These are phyloP conservation scores for Stenogyne calaminthoides DNA, from an alignment of 305 asterid species.

Conservation along the genomic window DNA sequence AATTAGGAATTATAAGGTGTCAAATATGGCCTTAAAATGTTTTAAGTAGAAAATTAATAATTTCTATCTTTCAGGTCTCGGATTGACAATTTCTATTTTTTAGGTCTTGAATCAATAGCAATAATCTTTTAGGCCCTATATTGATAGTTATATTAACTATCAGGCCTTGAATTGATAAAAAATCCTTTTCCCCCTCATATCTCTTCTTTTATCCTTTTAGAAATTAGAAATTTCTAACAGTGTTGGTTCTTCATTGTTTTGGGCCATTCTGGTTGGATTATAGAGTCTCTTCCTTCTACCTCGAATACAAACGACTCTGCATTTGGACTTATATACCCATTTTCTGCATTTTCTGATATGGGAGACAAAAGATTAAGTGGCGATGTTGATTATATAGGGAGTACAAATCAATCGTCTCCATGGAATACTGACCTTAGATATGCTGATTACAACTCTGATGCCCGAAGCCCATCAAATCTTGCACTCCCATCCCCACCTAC, in stretches of 20 bases:
- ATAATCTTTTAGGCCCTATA: no score
- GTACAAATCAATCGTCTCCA: slow-evolving; percentile 44
- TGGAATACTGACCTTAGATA: slow-evolving; percentile 49
- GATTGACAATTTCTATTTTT: no score
- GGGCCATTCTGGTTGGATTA: slow-evolving; percentile 35
- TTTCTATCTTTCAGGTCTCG: no score
- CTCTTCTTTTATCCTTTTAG: slow-evolving; percentile 23
- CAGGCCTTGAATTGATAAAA: no score
- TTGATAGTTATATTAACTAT: no score
- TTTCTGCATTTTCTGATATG: slow-evolving; percentile 44
- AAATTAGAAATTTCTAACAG: slow-evolving; percentile 33
- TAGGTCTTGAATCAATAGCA: no score
- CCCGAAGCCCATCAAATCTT: slow-evolving; percentile 41
- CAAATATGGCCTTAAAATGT: no score
- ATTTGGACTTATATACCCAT: slow-evolving; percentile 43
- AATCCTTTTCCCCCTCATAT: not conserved
- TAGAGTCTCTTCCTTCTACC: slow-evolving; percentile 46
- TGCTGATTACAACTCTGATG: slow-evolving; percentile 51
- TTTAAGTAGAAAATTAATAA: no score
- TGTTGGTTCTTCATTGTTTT: slow-evolving; percentile 26
- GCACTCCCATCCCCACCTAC: slow-evolving; percentile 54
- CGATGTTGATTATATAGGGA: slow-evolving; percentile 37
- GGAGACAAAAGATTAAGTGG: slow-evolving; percentile 49
- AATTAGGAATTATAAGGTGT: no score
- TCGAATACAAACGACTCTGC: slow-evolving; percentile 38